Evolutionary conservation across 805 yeast genomes (phyloP).

Genomic region (Ogataea polymorpha): DNA sequence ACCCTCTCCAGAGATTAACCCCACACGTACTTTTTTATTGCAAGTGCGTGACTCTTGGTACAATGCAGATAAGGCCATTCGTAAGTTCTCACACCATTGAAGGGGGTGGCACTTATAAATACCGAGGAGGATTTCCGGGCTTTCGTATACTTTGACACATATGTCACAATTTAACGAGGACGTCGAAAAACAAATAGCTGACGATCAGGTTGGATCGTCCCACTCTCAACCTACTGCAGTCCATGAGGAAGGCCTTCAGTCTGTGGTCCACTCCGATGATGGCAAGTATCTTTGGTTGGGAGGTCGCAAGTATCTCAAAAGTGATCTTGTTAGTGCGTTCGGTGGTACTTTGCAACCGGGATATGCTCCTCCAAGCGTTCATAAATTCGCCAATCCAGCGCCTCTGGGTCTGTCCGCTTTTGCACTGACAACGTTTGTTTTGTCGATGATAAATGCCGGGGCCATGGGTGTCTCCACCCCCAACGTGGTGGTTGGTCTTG

Average conservation of each 20-base stretch:
- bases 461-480: constrained; percentile 66
- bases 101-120: not conserved
- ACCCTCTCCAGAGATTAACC: not conserved
- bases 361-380: constrained; percentile 51
- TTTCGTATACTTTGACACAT: not conserved
- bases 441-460: constrained; percentile 58
- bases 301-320: constrained; percentile 58
- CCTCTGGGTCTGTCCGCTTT: constrained; percentile 73
- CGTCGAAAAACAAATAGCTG: constrained; percentile 21
- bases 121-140: not conserved
- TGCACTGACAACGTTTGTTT: constrained; percentile 64
- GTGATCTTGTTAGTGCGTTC: constrained; percentile 61
- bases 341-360: constrained; percentile 87
- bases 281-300: constrained; percentile 72
- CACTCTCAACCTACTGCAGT: constrained; percentile 24
- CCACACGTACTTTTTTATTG: not conserved
- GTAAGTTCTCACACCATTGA: not conserved
- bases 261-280: constrained; percentile 47
- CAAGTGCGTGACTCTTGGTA: not conserved
- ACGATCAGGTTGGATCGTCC: constrained; percentile 16
- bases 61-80: not conserved
- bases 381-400: constrained; percentile 69
- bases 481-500: constrained; percentile 61
- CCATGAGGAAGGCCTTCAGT: constrained; percentile 19
- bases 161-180: constrained; percentile 13